Conservation (phyloP, 2,329 filamentous ascomycete genomes). For the Nigrospora oryzae region DNA sequence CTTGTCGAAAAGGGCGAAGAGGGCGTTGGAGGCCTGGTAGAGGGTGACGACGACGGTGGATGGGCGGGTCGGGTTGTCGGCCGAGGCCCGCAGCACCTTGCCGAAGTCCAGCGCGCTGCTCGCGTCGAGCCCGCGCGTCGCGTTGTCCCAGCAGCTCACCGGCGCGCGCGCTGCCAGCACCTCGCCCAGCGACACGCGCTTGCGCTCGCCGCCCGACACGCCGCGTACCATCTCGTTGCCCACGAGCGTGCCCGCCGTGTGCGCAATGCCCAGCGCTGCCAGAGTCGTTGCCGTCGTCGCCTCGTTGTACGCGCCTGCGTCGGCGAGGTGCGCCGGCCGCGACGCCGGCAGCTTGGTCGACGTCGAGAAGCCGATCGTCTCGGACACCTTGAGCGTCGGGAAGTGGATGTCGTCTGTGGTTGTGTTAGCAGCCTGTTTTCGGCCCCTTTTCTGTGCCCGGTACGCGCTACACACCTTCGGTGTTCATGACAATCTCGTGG, state of each 20-base stretch:
- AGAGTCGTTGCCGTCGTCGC: slow-evolving; percentile 22
- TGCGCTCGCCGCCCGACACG: slow-evolving; percentile 57
- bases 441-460: too few relatives aligned
- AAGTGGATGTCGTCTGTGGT: slow-evolving; percentile 57
- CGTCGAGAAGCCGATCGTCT: slow-evolving; percentile 60
- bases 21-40: slow-evolving; percentile 60
- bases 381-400: slow-evolving; percentile 56
- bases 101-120: slow-evolving; percentile 68
- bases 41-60: slow-evolving; percentile 63
- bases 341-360: slow-evolving; percentile 56
- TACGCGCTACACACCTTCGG: too few relatives aligned
- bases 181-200: slow-evolving; percentile 70
- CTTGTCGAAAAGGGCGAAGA: slow-evolving; percentile 65
- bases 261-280: slow-evolving; percentile 59
- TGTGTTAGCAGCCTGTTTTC: too few relatives aligned
- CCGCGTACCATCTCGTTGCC: slow-evolving; percentile 58
- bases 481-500: slow-evolving; percentile 21
- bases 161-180: slow-evolving; percentile 42
- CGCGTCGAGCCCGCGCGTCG: slow-evolving; percentile 62
- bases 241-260: slow-evolving; percentile 60
- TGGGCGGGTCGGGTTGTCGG: slow-evolving; percentile 53
- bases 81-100: slow-evolving; percentile 55
- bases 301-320: slow-evolving; percentile 19
- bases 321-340: slow-evolving; percentile 27
- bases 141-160: slow-evolving; percentile 68